These are phyloP conservation scores for Pseudocercospora cruenta DNA, from an alignment of 2,329 filamentous ascomycete species.

Conservation along the genomic window DNA sequence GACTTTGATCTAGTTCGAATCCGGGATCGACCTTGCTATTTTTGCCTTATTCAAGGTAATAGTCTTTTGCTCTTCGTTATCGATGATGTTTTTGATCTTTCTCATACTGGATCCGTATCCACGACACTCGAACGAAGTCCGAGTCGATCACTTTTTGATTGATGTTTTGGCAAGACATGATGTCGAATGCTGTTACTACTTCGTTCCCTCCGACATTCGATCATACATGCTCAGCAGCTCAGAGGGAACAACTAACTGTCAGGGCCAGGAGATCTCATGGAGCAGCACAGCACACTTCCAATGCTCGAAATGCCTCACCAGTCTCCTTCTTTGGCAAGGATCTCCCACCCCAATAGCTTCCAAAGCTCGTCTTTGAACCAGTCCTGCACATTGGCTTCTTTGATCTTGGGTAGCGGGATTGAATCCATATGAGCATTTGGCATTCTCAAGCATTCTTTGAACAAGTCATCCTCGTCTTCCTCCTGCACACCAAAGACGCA, in stretches of 20 bases:
- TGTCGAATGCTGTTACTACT: background rate
- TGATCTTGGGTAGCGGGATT: constrained; percentile 41
- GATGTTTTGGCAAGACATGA: background rate
- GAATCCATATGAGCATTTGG: constrained; percentile 36
- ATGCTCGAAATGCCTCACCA: constrained; percentile 1
- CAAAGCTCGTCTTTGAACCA: constrained; percentile 63
- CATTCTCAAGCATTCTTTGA: constrained; percentile 48
- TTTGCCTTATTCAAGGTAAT: background rate
- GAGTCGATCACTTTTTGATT: background rate
- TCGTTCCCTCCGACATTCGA: background rate
- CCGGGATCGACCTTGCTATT: too few species aligned
- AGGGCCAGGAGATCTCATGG: background rate
- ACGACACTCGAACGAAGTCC: background rate
- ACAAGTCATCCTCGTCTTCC: constrained; percentile 40
- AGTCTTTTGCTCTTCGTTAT: too few species aligned
- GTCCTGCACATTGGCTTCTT: constrained; percentile 48
- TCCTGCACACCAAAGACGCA: constrained; percentile 46
- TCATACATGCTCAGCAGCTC: background rate
- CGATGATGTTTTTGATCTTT: too few species aligned
- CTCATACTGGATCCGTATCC: background rate
- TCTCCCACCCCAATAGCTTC: constrained; percentile 62
- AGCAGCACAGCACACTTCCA: background rate
- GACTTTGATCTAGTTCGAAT: too few species aligned
- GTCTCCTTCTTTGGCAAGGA: constrained; percentile 39
- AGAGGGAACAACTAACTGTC: background rate